Percentiles rank a stretch among this genome's conserved stretches.
Evolutionary conservation across 2,329 filamentous ascomycete species (phyloP).

Genomic region (Blastomyces gilchristii): DNA sequence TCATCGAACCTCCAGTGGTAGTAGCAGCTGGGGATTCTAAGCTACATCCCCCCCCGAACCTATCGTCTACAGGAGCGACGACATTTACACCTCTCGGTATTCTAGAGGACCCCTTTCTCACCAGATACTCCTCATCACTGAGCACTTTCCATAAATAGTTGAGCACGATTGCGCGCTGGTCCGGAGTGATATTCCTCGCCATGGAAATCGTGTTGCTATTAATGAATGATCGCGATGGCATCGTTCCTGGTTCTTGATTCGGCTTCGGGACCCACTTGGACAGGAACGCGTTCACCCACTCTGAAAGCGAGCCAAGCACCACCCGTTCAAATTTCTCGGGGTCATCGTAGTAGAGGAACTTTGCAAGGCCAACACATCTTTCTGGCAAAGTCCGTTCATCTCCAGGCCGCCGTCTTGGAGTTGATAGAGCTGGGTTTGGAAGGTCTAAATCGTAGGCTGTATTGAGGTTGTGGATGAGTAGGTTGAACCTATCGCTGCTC

Average conservation of each 20-base stretch:
- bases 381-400: conserved; percentile 16
- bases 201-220: conserved; percentile 2
- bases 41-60: neutral
- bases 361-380: conserved; percentile 23
- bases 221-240: conserved; percentile 15
- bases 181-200: conserved; percentile 13
- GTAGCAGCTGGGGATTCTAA: neutral
- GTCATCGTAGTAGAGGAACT: conserved; percentile 24
- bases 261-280: conserved; percentile 21
- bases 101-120: conserved; percentile 15
- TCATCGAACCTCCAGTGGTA: neutral
- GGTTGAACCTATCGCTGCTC: conserved; percentile 19
- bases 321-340: conserved; percentile 20
- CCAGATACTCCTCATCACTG: conserved; percentile 26
- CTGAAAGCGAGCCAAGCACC: conserved; percentile 24
- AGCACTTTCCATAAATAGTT: conserved; percentile 23
- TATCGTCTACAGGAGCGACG: neutral
- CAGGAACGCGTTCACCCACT: conserved; percentile 20
- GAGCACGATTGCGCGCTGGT: conserved; percentile 21
- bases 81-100: neutral
- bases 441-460: conserved; percentile 27
- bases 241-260: conserved; percentile 21
- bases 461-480: conserved; percentile 27
- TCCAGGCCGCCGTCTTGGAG: conserved; percentile 14
- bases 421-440: conserved; percentile 19